phyloP scores from a whole-genome alignment of 116 monocot genomes.

The Iris pallida region DNA sequence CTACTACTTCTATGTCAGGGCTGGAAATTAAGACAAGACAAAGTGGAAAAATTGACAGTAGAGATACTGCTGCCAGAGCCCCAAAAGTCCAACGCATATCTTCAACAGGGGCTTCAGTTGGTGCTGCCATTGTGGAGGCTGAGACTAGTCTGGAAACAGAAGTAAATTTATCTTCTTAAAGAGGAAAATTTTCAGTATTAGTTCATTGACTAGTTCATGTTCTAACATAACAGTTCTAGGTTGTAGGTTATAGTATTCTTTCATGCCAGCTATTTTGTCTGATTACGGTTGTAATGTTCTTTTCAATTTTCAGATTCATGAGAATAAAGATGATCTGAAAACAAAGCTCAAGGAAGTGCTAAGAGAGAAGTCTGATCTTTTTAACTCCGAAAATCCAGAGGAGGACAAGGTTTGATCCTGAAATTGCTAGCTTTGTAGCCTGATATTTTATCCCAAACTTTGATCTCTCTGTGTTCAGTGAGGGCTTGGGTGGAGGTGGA shows the following conservation, averaged over 20 bases:
- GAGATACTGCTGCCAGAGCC: conserved; percentile 9
- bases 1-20: conserved; percentile 27
- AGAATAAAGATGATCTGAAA: conserved; percentile 87
- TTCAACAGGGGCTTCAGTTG: conserved; percentile 48
- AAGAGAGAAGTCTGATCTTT: conserved; percentile 91
- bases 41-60: not conserved
- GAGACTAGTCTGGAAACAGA: conserved; percentile 77
- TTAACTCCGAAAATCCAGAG: conserved; percentile 71
- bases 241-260: conserved; percentile 1
- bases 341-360: conserved; percentile 77
- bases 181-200: not conserved
- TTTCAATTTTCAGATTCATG: conserved; percentile 27
- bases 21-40: conserved; percentile 24
- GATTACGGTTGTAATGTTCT: not conserved
- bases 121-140: conserved; percentile 90
- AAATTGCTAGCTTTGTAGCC: not conserved
- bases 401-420: conserved; percentile 74
- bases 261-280: conserved; percentile 2
- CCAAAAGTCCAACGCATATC: conserved; percentile 57
- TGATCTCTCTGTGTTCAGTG: too few species aligned
- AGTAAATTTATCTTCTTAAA: conserved; percentile 27
- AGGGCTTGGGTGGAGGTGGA: too few species aligned
- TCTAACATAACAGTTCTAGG: not conserved
- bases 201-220: not conserved
- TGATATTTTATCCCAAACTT: too few species aligned